phyloP scores from a whole-genome alignment of 257 asterid genomes.

The Parsonsia alboflavescens region DNA sequence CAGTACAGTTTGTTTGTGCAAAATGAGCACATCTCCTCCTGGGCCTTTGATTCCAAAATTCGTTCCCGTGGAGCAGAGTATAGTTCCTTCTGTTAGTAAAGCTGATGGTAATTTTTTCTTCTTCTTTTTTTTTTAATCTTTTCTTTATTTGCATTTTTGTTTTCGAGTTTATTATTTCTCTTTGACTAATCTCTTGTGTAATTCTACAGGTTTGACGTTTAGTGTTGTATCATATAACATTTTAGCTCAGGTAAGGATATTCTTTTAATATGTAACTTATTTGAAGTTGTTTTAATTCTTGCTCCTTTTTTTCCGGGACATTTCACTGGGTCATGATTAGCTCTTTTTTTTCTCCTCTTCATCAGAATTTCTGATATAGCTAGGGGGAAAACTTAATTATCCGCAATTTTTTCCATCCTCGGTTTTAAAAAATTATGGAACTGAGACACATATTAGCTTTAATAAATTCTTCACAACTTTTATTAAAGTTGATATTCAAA shows the following conservation, averaged over 20 bases:
- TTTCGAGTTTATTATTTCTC: slow-evolving; percentile 4
- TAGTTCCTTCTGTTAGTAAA: slow-evolving; percentile 47
- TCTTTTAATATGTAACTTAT: background rate
- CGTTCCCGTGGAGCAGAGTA: slow-evolving; percentile 70
- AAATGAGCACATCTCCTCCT: slow-evolving; percentile 51
- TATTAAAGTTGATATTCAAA: background rate
- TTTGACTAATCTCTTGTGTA: slow-evolving; percentile 14
- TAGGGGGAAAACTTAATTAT: background rate
- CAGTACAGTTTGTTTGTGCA: slow-evolving; percentile 47
- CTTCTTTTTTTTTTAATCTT: slow-evolving; percentile 2
- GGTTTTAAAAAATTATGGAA: background rate
- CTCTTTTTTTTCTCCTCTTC: background rate
- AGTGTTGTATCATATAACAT: slow-evolving; percentile 80
- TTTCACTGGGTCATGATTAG: background rate
- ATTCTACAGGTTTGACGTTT: slow-evolving; percentile 60
- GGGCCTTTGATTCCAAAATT: slow-evolving; percentile 59
- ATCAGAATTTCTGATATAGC: background rate
- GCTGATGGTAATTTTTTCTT: slow-evolving; percentile 55
- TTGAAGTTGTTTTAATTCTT: background rate
- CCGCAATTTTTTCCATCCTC: background rate
- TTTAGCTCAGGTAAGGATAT: slow-evolving; percentile 75
- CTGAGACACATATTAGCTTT: background rate
- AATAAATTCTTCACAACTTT: background rate
- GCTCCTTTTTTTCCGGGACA: background rate
- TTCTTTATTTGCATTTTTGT: background rate